Evolutionary conservation across 164 flowering plant genomes (phyloP).

Genomic region (Magnolia officinalis): DNA sequence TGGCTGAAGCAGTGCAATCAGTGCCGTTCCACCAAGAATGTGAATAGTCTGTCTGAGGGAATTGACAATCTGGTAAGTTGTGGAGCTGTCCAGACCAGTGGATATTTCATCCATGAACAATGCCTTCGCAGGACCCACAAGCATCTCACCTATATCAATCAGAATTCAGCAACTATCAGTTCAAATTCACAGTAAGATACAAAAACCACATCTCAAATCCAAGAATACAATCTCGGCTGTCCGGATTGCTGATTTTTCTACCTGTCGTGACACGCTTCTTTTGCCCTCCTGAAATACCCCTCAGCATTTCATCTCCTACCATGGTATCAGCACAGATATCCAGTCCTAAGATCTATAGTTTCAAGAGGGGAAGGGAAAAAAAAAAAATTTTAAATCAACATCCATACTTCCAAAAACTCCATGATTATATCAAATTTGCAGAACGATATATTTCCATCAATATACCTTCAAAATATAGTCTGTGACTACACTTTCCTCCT

Average conservation of each 20-base stretch:
- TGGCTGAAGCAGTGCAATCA: constrained; percentile 79
- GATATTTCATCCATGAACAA: constrained; percentile 20
- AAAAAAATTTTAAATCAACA: neutral
- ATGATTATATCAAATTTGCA: neutral
- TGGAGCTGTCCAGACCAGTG: constrained; percentile 55
- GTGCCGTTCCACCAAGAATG: constrained; percentile 51
- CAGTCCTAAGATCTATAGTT: constrained; percentile 24
- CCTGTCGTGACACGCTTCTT: constrained; percentile 29
- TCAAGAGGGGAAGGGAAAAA: neutral
- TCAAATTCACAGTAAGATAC: neutral
- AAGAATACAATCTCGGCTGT: neutral
- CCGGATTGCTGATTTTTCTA: neutral
- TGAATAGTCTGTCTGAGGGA: constrained; percentile 52
- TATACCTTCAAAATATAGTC: constrained; percentile 27
- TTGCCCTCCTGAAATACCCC: constrained; percentile 31
- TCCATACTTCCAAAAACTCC: neutral
- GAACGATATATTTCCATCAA: neutral
- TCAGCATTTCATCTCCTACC: constrained; percentile 26
- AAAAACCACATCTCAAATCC: neutral
- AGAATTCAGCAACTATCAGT: neutral
- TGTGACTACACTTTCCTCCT: constrained; percentile 20
- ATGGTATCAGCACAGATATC: constrained; percentile 27
- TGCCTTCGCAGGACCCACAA: constrained; percentile 14
- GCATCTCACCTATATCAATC: constrained; percentile 15
- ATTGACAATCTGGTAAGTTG: constrained; percentile 64